A percentile compares a stretch with the other conserved stretches of the same genome.
Evolutionary conservation across 2,329 filamentous ascomycete species (phyloP).

Genomic region (Cladosporium sp.): DNA sequence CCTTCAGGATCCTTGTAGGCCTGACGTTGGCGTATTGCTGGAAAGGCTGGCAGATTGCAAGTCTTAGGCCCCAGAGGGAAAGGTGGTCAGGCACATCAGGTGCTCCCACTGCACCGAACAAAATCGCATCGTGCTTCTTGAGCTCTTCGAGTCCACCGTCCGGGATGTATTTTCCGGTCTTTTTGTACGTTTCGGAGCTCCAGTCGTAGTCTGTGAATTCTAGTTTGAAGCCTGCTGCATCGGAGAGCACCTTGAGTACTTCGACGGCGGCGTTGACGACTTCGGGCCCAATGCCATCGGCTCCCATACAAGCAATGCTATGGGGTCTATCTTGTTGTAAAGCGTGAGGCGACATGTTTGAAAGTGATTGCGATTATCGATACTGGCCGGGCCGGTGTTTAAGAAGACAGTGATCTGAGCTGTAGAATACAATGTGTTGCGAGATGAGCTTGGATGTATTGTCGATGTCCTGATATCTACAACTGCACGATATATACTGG

Average conservation of each 20-base stretch:
- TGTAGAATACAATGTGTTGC: background rate
- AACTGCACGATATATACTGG: constrained; percentile 1
- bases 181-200: constrained; percentile 66
- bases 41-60: constrained; percentile 56
- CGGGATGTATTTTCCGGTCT: constrained; percentile 65
- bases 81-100: constrained; percentile 53
- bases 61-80: constrained; percentile 56
- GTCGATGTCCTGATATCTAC: constrained; percentile 1
- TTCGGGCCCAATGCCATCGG: constrained; percentile 69
- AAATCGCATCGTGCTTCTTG: constrained; percentile 62
- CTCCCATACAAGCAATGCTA: constrained; percentile 64
- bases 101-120: constrained; percentile 68
- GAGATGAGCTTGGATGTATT: background rate
- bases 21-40: constrained; percentile 60
- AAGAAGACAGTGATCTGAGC: background rate
- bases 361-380: background rate
- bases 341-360: constrained; percentile 29
- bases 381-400: background rate
- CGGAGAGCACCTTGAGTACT: constrained; percentile 57
- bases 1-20: constrained; percentile 61
- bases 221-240: constrained; percentile 57
- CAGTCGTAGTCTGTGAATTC: constrained; percentile 65
- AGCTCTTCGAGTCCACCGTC: constrained; percentile 60
- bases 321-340: constrained; percentile 40
- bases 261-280: constrained; percentile 64